Conservation (phyloP, 352 stramenopile species). For the Globisporangium yorkense region DNA sequence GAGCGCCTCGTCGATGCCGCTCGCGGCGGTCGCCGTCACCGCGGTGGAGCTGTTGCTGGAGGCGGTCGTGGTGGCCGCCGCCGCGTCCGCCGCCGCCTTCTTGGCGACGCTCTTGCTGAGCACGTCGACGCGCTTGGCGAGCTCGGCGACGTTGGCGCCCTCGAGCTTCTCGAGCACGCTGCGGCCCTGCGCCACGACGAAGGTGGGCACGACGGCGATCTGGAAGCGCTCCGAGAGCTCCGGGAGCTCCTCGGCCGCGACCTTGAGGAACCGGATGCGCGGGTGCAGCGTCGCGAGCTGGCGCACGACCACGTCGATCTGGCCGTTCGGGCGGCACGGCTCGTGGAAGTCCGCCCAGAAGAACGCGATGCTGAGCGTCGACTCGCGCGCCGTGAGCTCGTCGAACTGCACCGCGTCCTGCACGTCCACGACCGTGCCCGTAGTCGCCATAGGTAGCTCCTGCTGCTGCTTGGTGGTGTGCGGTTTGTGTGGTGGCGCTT, state of each 20-base stretch:
- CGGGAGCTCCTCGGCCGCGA: constrained; percentile 77
- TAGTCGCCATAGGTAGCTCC: constrained; percentile 12
- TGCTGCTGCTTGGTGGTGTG: background rate
- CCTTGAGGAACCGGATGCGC: constrained; percentile 82
- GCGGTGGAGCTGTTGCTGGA: constrained; percentile 8
- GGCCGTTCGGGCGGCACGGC: constrained; percentile 72
- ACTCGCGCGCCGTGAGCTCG: constrained; percentile 64
- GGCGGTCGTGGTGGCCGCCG: constrained; percentile 11
- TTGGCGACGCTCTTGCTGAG: constrained; percentile 79
- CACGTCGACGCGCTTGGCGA: constrained; percentile 81
- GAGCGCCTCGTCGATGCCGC: constrained; percentile 53
- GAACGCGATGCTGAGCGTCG: constrained; percentile 73
- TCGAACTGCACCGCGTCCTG: constrained; percentile 72
- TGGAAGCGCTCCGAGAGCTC: constrained; percentile 85
- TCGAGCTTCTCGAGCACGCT: constrained; percentile 81
- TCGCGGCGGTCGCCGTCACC: constrained; percentile 13
- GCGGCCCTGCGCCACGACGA: constrained; percentile 83
- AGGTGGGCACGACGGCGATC: constrained; percentile 93
- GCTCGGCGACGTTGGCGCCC: constrained; percentile 73
- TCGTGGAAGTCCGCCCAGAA: constrained; percentile 87
- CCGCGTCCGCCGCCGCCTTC: constrained; percentile 28
- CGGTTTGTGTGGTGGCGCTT: background rate
- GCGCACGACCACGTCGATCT: constrained; percentile 80
- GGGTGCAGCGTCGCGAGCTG: constrained; percentile 79
- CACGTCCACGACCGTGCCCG: constrained; percentile 65